phyloP scores from a whole-genome alignment of 805 yeast species.

The Kregervanrija pseudodelftensis region DNA sequence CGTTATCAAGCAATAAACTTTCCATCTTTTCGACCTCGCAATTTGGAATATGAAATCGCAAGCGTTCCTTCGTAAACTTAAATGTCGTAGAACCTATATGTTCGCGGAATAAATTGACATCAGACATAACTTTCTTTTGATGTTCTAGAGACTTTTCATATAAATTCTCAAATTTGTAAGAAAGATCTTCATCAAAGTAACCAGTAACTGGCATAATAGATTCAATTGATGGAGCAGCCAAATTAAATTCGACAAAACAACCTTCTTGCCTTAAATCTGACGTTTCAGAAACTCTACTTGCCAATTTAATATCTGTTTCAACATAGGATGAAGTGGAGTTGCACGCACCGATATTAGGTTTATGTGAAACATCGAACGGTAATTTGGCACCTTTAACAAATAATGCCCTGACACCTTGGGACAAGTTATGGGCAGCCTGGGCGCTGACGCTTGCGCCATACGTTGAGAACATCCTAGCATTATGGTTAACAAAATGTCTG shows the following conservation, averaged over 20 bases:
- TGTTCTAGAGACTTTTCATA: conserved; percentile 12
- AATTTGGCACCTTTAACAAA: conserved; percentile 28
- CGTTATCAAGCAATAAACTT: conserved; percentile 48
- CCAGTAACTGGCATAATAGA: conserved; percentile 16
- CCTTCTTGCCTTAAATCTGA: conserved; percentile 29
- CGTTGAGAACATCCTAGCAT: conserved; percentile 32
- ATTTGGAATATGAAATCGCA: conserved; percentile 59
- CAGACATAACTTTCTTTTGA: conserved; percentile 13
- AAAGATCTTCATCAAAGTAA: conserved; percentile 18
- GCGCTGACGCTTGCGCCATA: conserved; percentile 34
- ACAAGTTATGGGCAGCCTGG: conserved; percentile 54
- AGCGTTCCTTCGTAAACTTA: conserved; percentile 29
- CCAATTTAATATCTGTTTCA: conserved; percentile 26
- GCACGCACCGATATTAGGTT: conserved; percentile 13
- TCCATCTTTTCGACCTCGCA: conserved; percentile 55
- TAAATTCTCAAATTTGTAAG: conserved; percentile 5
- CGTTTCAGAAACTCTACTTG: conserved; percentile 26
- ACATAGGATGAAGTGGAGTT: conserved; percentile 24
- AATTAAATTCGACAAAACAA: conserved; percentile 50
- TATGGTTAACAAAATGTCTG: conserved; percentile 29
- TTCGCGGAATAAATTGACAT: conserved; percentile 17
- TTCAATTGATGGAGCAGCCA: conserved; percentile 23
- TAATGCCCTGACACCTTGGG: conserved; percentile 38
- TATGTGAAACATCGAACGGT: conserved; percentile 12
- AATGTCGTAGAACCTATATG: conserved; percentile 33